Percentiles rank a stretch among this genome's conserved stretches.
Conservation (phyloP, 163 green algal genomes). For the Trebouxiophyceae sp. region DNA sequence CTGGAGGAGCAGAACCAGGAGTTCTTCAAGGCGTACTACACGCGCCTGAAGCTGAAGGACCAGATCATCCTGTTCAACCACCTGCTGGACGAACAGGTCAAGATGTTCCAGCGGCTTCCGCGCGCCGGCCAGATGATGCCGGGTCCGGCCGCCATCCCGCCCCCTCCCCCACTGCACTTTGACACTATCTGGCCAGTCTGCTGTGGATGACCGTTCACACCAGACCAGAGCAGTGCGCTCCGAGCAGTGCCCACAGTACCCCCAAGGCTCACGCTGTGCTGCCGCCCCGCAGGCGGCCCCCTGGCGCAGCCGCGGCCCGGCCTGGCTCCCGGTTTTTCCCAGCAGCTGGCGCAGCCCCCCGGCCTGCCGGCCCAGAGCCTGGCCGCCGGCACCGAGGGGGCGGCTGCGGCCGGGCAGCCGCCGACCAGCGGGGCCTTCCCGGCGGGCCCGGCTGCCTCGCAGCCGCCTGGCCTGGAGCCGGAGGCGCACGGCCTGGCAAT, state of each 20-base stretch:
- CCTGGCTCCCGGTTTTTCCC: not conserved
- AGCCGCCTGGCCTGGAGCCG: not conserved
- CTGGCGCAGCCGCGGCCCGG: not conserved
- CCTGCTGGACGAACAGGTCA: slow-evolving; percentile 83
- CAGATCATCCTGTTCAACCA: slow-evolving; percentile 95
- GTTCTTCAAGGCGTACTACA: slow-evolving; percentile 91
- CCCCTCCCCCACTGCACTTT: not conserved
- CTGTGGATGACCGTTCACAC: not conserved
- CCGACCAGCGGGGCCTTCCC: not conserved
- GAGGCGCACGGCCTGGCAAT: not conserved
- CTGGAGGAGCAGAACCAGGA: slow-evolving; percentile 92
- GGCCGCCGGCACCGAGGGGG: too few species aligned
- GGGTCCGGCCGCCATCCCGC: not conserved
- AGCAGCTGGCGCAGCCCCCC: not conserved
- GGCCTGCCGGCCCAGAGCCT: too few species aligned
- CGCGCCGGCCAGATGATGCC: not conserved
- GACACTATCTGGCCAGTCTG: not conserved
- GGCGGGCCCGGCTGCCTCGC: too few species aligned
- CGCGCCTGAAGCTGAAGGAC: slow-evolving; percentile 84
- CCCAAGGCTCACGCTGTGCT: too few species aligned
- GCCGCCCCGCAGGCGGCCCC: too few species aligned
- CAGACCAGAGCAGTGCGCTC: too few species aligned
- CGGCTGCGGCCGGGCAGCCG: not conserved
- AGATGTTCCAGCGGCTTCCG: slow-evolving; percentile 7
- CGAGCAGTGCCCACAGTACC: too few species aligned